Conservation (phyloP, 2,329 filamentous ascomycete genomes). For the Bertia moriformis region DNA sequence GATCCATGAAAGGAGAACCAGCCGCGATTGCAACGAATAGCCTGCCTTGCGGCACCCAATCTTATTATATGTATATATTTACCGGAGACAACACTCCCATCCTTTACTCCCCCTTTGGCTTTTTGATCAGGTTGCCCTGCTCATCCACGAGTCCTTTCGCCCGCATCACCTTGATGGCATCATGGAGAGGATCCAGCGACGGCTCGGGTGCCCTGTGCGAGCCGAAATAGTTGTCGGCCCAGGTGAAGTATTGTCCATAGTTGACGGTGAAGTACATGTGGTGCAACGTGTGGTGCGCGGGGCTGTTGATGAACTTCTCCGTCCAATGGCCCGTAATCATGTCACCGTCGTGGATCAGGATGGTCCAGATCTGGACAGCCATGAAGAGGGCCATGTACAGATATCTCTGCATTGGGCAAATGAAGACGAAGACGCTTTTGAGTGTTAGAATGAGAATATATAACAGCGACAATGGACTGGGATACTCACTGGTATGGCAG, state of each 20-base stretch:
- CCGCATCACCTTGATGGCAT: conserved; percentile 25
- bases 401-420: conserved; percentile 28
- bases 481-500: conserved; percentile 26
- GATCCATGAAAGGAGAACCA: too few species aligned
- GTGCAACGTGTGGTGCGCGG: conserved; percentile 30
- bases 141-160: conserved; percentile 27
- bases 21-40: too few species aligned
- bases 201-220: conserved; percentile 27
- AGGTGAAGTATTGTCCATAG: conserved; percentile 32
- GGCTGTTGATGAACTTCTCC: conserved; percentile 30
- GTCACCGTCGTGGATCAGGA: conserved; percentile 32
- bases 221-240: conserved; percentile 26
- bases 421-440: conserved; percentile 22
- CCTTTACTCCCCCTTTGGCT: neutral
- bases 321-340: conserved; percentile 30
- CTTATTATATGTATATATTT: too few species aligned
- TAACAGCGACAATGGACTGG: neutral
- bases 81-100: too few species aligned
- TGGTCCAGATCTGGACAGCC: conserved; percentile 30
- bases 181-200: conserved; percentile 25
- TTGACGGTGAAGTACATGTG: conserved; percentile 34
- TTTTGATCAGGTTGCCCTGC: conserved; percentile 19
- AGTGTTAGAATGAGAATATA: conserved; percentile 3
- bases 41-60: too few species aligned
- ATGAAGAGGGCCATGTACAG: conserved; percentile 27